A percentile compares a stretch with the other conserved stretches of the same genome.
Evolutionary conservation across 352 stramenopile genomes (phyloP).

Genomic region (Paralagenidium karlingii): DNA sequence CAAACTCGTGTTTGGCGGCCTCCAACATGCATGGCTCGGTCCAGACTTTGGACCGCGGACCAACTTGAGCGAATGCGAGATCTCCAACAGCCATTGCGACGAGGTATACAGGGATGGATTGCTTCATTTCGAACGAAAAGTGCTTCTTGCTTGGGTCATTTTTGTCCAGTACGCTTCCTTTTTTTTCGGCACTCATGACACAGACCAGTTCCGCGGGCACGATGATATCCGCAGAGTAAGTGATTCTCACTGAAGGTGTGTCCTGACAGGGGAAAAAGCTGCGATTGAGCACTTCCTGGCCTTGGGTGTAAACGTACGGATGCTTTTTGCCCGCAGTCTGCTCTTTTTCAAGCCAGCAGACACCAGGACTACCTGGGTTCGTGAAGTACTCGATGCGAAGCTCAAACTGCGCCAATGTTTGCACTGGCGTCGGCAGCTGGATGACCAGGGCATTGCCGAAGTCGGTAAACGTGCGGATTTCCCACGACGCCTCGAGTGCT

Average conservation of each 20-base stretch:
- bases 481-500: conserved; percentile 24
- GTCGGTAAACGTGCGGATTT: conserved; percentile 37
- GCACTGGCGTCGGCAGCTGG: conserved; percentile 12
- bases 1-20: conserved; percentile 54
- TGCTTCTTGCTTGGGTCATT: conserved; percentile 6
- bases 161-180: no score
- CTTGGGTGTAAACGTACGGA: conserved; percentile 78
- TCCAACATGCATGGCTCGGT: conserved; percentile 77
- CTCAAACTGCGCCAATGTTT: conserved; percentile 11
- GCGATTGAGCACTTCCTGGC: conserved; percentile 76
- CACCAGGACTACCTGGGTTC: conserved; percentile 38
- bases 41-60: conserved; percentile 63
- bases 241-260: conserved; percentile 90
- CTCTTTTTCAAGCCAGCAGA: conserved; percentile 76
- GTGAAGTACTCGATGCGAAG: conserved; percentile 56
- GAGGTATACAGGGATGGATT: conserved; percentile 77
- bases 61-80: conserved; percentile 47
- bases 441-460: conserved; percentile 51
- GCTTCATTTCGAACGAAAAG: conserved; percentile 68
- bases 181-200: conserved; percentile 78
- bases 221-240: conserved; percentile 87
- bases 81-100: conserved; percentile 75
- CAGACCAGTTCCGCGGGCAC: conserved; percentile 88
- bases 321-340: conserved; percentile 69
- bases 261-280: conserved; percentile 87